phyloP scores from a whole-genome alignment of 2,329 filamentous ascomycete genomes.

The Bimuria novae-zelandiae region DNA sequence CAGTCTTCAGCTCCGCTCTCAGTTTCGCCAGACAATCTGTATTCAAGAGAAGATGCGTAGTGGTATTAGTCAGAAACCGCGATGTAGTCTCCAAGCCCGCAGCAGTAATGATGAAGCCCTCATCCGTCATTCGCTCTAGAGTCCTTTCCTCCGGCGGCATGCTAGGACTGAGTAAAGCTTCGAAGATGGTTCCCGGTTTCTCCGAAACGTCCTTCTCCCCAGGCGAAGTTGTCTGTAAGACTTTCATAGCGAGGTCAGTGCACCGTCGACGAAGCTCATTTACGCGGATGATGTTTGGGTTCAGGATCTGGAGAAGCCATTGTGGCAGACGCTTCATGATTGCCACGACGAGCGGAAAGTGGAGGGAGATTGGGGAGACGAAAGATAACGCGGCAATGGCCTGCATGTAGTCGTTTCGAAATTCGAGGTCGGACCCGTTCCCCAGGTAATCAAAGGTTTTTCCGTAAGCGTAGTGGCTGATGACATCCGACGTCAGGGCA shows the following conservation, averaged over 20 bases:
- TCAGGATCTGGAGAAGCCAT: background rate
- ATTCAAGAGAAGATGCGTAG: constrained; percentile 13
- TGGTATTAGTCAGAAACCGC: constrained; percentile 14
- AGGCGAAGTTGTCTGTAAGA: background rate
- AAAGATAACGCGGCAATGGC: background rate
- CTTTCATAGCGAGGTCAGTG: background rate
- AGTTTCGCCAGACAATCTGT: constrained; percentile 10
- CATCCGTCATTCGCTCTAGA: constrained; percentile 34
- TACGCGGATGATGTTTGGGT: background rate
- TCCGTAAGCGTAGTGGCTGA: constrained; percentile 17
- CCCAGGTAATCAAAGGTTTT: constrained; percentile 10
- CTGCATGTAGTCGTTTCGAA: constrained; percentile 4
- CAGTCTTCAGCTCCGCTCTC: constrained; percentile 5
- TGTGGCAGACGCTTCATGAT: constrained; percentile 2
- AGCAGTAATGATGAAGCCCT: constrained; percentile 34
- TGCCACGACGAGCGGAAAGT: constrained; percentile 4
- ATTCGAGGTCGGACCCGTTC: background rate
- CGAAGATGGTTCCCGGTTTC: constrained; percentile 10
- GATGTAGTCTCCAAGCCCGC: constrained; percentile 44
- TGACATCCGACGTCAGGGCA: constrained; percentile 19
- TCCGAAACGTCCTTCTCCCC: background rate
- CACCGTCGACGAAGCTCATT: constrained; percentile 4
- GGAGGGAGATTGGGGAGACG: background rate
- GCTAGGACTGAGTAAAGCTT: constrained; percentile 9
- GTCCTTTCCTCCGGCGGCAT: constrained; percentile 30